phyloP scores from a whole-genome alignment of 495 filamentous ascomycete genomes.

The Xylaria bambusicola region DNA sequence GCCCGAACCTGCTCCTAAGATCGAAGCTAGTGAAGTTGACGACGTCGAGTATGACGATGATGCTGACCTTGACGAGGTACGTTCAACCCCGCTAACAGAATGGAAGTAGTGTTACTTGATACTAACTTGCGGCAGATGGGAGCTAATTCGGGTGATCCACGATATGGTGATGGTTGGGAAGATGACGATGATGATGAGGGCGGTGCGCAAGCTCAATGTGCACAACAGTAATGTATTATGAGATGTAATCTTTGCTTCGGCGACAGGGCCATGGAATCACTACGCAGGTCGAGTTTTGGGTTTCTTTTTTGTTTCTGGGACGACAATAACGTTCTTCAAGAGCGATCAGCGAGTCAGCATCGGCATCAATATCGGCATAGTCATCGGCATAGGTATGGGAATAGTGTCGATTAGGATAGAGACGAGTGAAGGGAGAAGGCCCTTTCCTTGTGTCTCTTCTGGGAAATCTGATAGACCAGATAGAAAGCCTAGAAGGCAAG shows the following conservation, averaged over 20 bases:
- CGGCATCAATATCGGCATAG: neutral
- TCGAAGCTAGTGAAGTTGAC: constrained; percentile 72
- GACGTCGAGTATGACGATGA: constrained; percentile 84
- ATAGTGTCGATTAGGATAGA: constrained; percentile 1
- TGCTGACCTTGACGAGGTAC: constrained; percentile 76
- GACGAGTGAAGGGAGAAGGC: neutral
- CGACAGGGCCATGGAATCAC: constrained; percentile 19
- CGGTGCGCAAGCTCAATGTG: constrained; percentile 68
- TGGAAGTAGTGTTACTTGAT: constrained; percentile 3
- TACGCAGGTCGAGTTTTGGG: neutral
- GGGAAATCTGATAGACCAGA: constrained; percentile 19
- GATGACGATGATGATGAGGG: constrained; percentile 70
- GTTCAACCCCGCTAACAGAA: constrained; percentile 29
- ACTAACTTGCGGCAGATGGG: constrained; percentile 55
- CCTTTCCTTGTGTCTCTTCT: constrained; percentile 3
- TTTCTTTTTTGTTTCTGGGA: neutral
- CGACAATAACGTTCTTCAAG: neutral
- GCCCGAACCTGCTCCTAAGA: constrained; percentile 59
- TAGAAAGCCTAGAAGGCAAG: constrained; percentile 16
- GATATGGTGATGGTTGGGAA: constrained; percentile 75
- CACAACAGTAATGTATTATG: constrained; percentile 68
- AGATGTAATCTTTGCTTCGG: constrained; percentile 22
- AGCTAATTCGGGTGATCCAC: constrained; percentile 62
- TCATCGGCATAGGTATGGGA: neutral
- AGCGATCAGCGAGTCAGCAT: constrained; percentile 1